Base-by-base conservation (phyloP, 345 rosid genomes). In the Aquilaria malaccensis region DNA sequence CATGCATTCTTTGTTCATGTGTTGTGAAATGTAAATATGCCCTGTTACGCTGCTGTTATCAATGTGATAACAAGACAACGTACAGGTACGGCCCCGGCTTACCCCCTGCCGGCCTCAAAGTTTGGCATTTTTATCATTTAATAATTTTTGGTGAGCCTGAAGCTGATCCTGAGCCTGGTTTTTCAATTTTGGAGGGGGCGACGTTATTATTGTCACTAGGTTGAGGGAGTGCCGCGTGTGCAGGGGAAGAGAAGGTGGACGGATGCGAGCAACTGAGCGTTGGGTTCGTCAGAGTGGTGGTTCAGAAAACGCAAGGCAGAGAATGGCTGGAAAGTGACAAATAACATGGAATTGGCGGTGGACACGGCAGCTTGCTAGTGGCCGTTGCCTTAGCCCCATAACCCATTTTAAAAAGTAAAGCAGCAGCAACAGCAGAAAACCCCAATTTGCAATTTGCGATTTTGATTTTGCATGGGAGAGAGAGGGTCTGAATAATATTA, bases 281-380 rank as follows among this genome's bases (percentile, higher is more conserved):
- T 51, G 65, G 57, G 53, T 50, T 47, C 6, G 50, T 62, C 74
- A 54, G 65, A 54, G 65, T 4, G 30, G 55, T 43, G 62, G 69
- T n/a, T 32, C 47, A 53, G 66, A 30, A 30, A 37, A 50, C 5
- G 59, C 52, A 56, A n/a, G 72, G 37, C 30, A 13, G 61, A 55
- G 50, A 37, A 61, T 61, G 70, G 70, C 45, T 14, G 70, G 29
- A 66, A 75, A 61, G 72, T 58, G 65, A 62, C 69, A 70, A 70
- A 57, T 66, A 56, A 68, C 65, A 48, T n/a, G 63, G 63, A 47
- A 64, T 30, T 58, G 76, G 74, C 78, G 78, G 80, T 70, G 78
- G 78, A 56, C 55, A 58, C 53, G 55, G 74, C 57, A 55, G 58
- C 47, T 13, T 49, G 30, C 49, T 41, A 55, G 74, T 68, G 59